Conservation (phyloP, 148 eudicot genomes). For the Chenopodium berlandieri region DNA sequence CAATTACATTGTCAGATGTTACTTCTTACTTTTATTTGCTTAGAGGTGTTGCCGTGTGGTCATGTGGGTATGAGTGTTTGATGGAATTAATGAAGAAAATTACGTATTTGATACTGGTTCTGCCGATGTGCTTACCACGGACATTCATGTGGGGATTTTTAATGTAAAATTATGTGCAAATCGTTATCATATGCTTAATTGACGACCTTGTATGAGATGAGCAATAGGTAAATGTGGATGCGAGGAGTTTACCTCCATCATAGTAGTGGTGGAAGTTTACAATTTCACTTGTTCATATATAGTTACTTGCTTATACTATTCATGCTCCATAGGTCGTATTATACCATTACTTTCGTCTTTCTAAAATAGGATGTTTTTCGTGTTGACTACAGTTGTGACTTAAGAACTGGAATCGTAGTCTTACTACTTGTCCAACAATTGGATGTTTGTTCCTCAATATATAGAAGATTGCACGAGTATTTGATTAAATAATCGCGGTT, state of each 20-base stretch:
- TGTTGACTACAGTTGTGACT: background rate
- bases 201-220: no score
- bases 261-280: no score
- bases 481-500: background rate
- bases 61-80: no score
- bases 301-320: background rate
- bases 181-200: background rate
- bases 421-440: background rate
- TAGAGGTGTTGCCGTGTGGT: no score
- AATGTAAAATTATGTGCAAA: background rate
- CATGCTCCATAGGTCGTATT: background rate
- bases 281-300: no score
- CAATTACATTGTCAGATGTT: no score
- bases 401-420: no score
- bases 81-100: no score
- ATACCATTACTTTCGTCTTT: background rate
- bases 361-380: background rate
- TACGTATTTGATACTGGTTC: background rate
- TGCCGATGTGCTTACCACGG: background rate
- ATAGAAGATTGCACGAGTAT: background rate
- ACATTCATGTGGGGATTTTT: background rate
- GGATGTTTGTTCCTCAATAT: background rate
- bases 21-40: no score
- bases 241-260: background rate
- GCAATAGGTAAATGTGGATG: background rate